Percentiles rank a stretch among this genome's conserved stretches.
phyloP scores from a whole-genome alignment of 495 filamentous ascomycete species.

The Annulohypoxylon maeteangense region DNA sequence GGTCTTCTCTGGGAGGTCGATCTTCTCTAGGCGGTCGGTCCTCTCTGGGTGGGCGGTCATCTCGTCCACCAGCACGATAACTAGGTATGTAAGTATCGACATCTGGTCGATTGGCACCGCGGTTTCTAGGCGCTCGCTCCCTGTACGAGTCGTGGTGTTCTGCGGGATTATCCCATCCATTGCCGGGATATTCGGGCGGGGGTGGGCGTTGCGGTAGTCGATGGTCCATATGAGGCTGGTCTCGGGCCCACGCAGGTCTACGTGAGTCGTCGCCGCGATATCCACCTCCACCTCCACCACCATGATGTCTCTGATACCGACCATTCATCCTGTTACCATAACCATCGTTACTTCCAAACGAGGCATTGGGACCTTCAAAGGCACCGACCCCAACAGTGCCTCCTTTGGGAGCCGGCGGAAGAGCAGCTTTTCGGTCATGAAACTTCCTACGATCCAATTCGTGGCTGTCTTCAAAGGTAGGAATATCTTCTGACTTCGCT shows the following conservation, averaged over 20 bases:
- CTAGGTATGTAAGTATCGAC: slow-evolving; percentile 72
- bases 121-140: slow-evolving; percentile 49
- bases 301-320: slow-evolving; percentile 51
- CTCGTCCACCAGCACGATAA: slow-evolving; percentile 54
- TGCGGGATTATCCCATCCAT: slow-evolving; percentile 52
- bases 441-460: slow-evolving; percentile 92
- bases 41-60: slow-evolving; percentile 48
- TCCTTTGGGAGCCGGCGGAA: slow-evolving; percentile 90
- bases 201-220: slow-evolving; percentile 59
- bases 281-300: too few species aligned
- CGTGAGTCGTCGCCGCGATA: slow-evolving; percentile 56
- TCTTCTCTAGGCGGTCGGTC: slow-evolving; percentile 51
- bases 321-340: slow-evolving; percentile 59
- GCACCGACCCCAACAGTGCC: slow-evolving; percentile 83
- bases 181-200: slow-evolving; percentile 51
- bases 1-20: slow-evolving; percentile 55
- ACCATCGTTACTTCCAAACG: slow-evolving; percentile 57
- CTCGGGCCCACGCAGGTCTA: slow-evolving; percentile 55
- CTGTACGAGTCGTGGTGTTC: slow-evolving; percentile 52
- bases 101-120: slow-evolving; percentile 52
- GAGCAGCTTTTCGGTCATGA: slow-evolving; percentile 77
- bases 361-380: slow-evolving; percentile 63
- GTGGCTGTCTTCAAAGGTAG: slow-evolving; percentile 91
- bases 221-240: slow-evolving; percentile 55
- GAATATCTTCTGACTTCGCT: slow-evolving; percentile 81